phyloP scores from a whole-genome alignment of 768 basidiomycete genomes.

The Pleurotus salmoneostramineus region DNA sequence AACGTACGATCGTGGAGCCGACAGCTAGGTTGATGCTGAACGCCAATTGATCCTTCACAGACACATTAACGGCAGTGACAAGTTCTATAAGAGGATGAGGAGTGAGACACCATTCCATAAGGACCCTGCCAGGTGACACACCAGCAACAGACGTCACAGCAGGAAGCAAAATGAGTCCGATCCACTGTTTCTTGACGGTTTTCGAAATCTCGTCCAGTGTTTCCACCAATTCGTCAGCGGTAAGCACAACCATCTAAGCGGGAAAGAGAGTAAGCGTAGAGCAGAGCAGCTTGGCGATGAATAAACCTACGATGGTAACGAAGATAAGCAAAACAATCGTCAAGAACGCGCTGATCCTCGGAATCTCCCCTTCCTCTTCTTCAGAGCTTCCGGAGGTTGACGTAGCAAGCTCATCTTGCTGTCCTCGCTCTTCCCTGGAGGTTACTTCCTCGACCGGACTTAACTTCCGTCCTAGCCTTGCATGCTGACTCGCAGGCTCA shows the following conservation, averaged over 20 bases:
- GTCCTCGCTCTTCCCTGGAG: background rate
- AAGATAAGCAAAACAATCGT: conserved; percentile 49
- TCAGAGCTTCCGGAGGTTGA: background rate
- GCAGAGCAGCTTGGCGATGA: background rate
- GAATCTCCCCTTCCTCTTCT: conserved; percentile 22
- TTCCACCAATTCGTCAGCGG: conserved; percentile 70
- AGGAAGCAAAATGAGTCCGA: conserved; percentile 85
- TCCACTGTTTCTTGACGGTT: conserved; percentile 80
- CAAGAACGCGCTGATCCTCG: conserved; percentile 55
- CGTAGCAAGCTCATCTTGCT: background rate
- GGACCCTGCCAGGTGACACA: conserved; percentile 15
- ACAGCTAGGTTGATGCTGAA: conserved; percentile 77
- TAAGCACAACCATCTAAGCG: conserved; percentile 47
- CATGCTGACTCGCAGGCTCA: background rate
- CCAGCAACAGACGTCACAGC: conserved; percentile 80
- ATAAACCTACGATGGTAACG: conserved; percentile 57
- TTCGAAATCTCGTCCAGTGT: conserved; percentile 77
- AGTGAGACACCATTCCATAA: background rate
- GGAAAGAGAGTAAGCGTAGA: background rate
- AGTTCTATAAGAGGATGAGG: conserved; percentile 51
- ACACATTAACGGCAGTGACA: conserved; percentile 86
- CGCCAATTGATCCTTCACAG: conserved; percentile 78
- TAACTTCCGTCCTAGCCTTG: background rate
- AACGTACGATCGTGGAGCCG: conserved; percentile 67
- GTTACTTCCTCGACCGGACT: background rate